These are phyloP conservation scores for Erythrobasidium hasegawianum DNA, from an alignment of 1,284 basidiomycete species.

Conservation along the genomic window DNA sequence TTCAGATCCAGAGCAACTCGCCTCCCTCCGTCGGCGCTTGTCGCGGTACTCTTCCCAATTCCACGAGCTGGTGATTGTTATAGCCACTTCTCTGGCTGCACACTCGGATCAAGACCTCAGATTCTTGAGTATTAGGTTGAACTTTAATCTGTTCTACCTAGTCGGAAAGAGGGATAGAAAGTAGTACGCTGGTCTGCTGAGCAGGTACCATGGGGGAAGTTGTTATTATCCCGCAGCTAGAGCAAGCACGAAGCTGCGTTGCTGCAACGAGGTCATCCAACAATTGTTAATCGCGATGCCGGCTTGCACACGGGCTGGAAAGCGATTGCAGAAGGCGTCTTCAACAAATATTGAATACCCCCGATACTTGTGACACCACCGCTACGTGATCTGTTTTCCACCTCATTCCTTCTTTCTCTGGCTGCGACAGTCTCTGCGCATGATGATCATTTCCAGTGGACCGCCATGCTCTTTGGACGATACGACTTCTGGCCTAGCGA, in stretches of 20 bases:
- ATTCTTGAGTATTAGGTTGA: conserved; percentile 66
- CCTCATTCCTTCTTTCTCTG: not conserved
- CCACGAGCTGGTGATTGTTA: conserved; percentile 63
- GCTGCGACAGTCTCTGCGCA: conserved; percentile 1
- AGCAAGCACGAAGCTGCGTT: no score
- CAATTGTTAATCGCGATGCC: no score
- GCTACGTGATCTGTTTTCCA: no score
- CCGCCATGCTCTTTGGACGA: conserved; percentile 5
- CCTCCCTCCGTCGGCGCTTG: conserved; percentile 60
- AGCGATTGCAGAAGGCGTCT: no score
- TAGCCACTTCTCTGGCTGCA: conserved; percentile 64
- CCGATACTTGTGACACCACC: no score
- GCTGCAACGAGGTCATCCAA: no score
- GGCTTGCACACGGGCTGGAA: no score
- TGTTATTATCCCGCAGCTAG: no score
- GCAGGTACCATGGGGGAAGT: no score
- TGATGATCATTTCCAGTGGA: conserved; percentile 11
- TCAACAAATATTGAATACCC: no score
- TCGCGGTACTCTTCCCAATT: conserved; percentile 65
- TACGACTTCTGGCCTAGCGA: not conserved
- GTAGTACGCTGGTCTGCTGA: not conserved
- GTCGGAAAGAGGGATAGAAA: conserved; percentile 15
- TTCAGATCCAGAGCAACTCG: conserved; percentile 52
- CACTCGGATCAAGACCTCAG: conserved; percentile 77
- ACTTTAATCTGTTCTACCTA: conserved; percentile 41